These are phyloP conservation scores for Picea glauca DNA, from an alignment of 75 land plant species.

Conservation along the genomic window DNA sequence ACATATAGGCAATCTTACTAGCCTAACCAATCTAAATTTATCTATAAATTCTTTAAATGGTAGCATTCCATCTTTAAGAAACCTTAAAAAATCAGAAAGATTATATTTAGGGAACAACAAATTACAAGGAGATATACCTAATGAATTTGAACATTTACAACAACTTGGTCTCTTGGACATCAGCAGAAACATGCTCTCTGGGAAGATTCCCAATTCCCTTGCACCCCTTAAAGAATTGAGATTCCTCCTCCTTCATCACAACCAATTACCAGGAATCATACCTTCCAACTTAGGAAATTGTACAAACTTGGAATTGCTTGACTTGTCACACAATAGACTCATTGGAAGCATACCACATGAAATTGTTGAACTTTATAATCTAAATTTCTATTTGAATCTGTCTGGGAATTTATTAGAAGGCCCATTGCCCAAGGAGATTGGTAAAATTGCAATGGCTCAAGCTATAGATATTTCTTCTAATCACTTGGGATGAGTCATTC, in stretches of 20 bases:
- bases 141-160: constrained; percentile 40
- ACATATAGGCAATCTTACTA: constrained; percentile 19
- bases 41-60: constrained; percentile 28
- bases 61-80: constrained; percentile 26
- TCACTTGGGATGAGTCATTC: no score
- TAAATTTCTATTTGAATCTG: no score
- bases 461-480: no score
- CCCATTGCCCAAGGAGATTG: constrained; percentile 28
- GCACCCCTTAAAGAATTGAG: constrained; percentile 14
- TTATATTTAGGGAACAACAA: constrained; percentile 25
- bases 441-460: no score
- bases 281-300: constrained; percentile 20
- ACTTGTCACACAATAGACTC: constrained; percentile 15
- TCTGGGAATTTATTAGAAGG: constrained; percentile 13
- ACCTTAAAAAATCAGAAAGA: constrained; percentile 14
- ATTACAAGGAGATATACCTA: constrained; percentile 42
- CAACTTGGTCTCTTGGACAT: constrained; percentile 14
- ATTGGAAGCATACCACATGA: no score
- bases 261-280: constrained; percentile 16
- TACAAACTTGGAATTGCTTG: constrained; percentile 4
- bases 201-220: constrained; percentile 21
- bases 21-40: constrained; percentile 16
- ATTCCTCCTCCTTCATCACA: constrained; percentile 20
- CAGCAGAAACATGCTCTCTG: constrained; percentile 18
- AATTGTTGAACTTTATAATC: no score